These are phyloP conservation scores for Sclerospora graminicola DNA, from an alignment of 352 stramenopile genomes.

Conservation along the genomic window DNA sequence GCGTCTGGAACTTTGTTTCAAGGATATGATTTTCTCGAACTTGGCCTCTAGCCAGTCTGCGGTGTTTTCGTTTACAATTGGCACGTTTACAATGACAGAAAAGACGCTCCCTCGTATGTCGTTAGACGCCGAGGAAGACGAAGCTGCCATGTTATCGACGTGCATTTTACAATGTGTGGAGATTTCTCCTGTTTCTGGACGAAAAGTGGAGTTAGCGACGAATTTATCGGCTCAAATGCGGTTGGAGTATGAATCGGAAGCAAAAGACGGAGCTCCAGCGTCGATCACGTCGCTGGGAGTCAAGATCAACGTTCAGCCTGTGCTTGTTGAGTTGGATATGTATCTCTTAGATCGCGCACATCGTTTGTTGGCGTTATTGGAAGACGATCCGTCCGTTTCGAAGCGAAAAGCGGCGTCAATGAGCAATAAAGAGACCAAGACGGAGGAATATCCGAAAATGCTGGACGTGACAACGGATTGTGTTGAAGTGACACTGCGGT, in stretches of 20 bases:
- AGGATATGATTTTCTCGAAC: conserved; percentile 59
- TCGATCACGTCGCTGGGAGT: conserved; percentile 36
- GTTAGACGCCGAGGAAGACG: conserved; percentile 49
- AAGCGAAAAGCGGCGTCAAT: conserved; percentile 11
- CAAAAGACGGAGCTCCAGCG: conserved; percentile 11
- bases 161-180: conserved; percentile 53
- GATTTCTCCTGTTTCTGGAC: conserved; percentile 39
- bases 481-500: conserved; percentile 59
- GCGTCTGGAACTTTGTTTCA: conserved; percentile 50
- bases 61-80: conserved; percentile 41
- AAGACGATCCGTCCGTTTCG: conserved; percentile 26
- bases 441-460: conserved; percentile 33
- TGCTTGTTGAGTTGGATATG: conserved; percentile 83
- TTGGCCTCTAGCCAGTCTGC: conserved; percentile 51
- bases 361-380: conserved; percentile 58
- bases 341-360: conserved; percentile 73
- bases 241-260: conserved; percentile 37
- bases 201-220: conserved; percentile 51
- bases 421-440: neutral
- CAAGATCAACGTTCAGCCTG: conserved; percentile 60
- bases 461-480: conserved; percentile 67
- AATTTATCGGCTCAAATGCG: conserved; percentile 62
- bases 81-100: conserved; percentile 54
- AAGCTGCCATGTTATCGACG: conserved; percentile 47
- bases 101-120: conserved; percentile 72